A percentile compares a stretch with the other conserved stretches of the same genome.
These are phyloP conservation scores for Neoboletus magnificus DNA, from an alignment of 768 basidiomycete species.

Conservation along the genomic window DNA sequence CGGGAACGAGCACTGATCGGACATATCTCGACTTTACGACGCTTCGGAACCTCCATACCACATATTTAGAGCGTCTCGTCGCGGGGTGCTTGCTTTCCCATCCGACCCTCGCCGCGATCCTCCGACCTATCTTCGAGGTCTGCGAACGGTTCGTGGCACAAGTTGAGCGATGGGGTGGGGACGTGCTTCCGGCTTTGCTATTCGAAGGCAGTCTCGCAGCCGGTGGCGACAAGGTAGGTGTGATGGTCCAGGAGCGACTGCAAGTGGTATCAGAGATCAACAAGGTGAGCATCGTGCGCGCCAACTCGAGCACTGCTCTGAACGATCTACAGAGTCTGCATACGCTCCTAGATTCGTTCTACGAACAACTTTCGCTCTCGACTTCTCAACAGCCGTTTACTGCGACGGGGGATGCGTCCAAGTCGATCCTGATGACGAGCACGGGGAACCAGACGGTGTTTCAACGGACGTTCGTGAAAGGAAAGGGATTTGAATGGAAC, in stretches of 20 bases:
- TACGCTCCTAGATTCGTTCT: conserved; percentile 67
- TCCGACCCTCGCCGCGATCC: conserved; percentile 51
- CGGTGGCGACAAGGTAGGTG: conserved; percentile 58
- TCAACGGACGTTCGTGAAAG: conserved; percentile 51
- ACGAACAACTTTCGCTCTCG: conserved; percentile 72
- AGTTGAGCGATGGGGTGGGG: conserved; percentile 90
- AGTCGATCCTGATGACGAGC: conserved; percentile 59
- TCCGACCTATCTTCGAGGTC: conserved; percentile 73
- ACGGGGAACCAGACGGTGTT: conserved; percentile 46
- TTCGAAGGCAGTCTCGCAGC: conserved; percentile 71
- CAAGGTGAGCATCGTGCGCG: conserved; percentile 44
- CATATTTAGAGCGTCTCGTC: conserved; percentile 74
- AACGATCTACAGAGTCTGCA: conserved; percentile 55
- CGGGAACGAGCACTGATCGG: conserved; percentile 22
- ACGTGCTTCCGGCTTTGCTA: conserved; percentile 79
- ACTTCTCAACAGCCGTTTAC: conserved; percentile 73
- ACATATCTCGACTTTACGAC: conserved; percentile 78
- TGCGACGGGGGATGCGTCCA: conserved; percentile 63
- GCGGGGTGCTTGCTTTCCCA: conserved; percentile 80
- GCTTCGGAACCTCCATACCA: conserved; percentile 75
- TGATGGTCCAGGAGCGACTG: conserved; percentile 69
- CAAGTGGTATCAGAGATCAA: conserved; percentile 71
- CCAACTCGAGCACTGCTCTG: neutral
- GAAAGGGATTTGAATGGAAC: conserved; percentile 53
- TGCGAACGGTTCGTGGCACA: conserved; percentile 87